These are phyloP conservation scores for Tricladium varicosporioides DNA, from an alignment of 2,329 filamentous ascomycete species.

Conservation along the genomic window DNA sequence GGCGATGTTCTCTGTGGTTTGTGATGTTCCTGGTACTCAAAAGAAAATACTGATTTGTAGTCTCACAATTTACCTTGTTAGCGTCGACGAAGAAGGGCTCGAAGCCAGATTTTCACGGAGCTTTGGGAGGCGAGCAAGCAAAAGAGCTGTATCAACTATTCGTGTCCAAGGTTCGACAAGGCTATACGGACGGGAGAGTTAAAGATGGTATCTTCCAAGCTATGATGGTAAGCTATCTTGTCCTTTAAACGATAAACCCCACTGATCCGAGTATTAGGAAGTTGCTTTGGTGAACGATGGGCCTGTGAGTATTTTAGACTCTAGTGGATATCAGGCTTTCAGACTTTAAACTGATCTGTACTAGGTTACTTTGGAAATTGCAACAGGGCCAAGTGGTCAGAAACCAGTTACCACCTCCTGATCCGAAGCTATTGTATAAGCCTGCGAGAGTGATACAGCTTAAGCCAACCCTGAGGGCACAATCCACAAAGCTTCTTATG, in stretches of 20 bases:
- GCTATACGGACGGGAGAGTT: constrained; percentile 72
- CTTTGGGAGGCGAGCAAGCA: constrained; percentile 75
- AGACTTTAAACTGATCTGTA: neutral
- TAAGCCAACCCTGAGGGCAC: too few relatives aligned
- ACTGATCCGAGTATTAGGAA: neutral
- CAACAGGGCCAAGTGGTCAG: neutral
- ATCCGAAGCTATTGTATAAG: neutral
- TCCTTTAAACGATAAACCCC: neutral
- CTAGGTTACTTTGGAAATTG: neutral
- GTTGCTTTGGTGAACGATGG: neutral
- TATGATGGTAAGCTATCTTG: constrained; percentile 66
- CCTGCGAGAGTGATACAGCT: too few relatives aligned
- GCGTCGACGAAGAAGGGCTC: constrained; percentile 93
- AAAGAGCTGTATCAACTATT: constrained; percentile 82
- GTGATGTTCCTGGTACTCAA: neutral
- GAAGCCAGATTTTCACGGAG: constrained; percentile 93
- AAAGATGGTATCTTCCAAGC: constrained; percentile 97
- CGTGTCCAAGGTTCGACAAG: constrained; percentile 68
- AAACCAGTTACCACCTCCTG: neutral
- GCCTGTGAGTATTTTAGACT: neutral
- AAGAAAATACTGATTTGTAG: constrained; percentile 44
- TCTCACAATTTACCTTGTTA: constrained; percentile 94
- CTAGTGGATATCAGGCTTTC: too few relatives aligned
- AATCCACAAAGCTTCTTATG: too few relatives aligned
- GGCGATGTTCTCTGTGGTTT: constrained; percentile 94